Conservation (phyloP, 768 basidiomycete species). For the Pleurotus platypus region DNA sequence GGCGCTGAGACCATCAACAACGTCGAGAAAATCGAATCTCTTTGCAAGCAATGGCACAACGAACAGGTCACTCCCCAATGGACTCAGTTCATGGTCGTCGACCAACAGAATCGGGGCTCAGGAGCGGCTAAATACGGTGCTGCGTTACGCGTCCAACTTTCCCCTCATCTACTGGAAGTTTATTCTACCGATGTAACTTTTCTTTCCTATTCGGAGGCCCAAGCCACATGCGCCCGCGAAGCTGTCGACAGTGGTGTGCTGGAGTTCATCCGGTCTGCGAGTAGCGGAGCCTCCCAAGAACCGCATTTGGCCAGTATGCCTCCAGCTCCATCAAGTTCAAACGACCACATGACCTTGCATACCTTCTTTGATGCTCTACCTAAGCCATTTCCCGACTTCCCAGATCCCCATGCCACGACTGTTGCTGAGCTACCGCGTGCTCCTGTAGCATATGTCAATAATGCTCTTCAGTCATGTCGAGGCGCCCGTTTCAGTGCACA, state of each 20-base stretch:
- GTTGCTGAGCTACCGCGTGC: conserved; percentile 43
- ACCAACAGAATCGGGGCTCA: conserved; percentile 14
- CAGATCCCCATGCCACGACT: conserved; percentile 32
- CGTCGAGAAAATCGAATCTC: neutral
- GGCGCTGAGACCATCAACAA: neutral
- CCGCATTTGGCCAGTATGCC: neutral
- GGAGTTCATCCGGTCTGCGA: conserved; percentile 55
- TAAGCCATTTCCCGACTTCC: conserved; percentile 54
- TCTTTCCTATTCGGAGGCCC: conserved; percentile 39
- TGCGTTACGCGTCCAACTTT: conserved; percentile 52
- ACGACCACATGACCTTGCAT: conserved; percentile 35
- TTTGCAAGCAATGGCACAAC: conserved; percentile 50
- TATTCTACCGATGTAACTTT: conserved; percentile 48
- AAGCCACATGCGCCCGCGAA: conserved; percentile 46
- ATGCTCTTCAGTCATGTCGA: conserved; percentile 44
- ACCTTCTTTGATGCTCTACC: conserved; percentile 64
- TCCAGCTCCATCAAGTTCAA: neutral
- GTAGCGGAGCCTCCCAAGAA: conserved; percentile 41
- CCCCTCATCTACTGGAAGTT: conserved; percentile 43
- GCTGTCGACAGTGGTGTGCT: conserved; percentile 53
- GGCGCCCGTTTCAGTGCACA: conserved; percentile 41
- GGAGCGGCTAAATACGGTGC: conserved; percentile 42
- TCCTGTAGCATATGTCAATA: conserved; percentile 51
- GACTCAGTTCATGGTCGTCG: conserved; percentile 46
- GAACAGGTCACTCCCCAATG: conserved; percentile 50